A percentile compares a stretch with the other conserved stretches of the same genome.
These are phyloP conservation scores for Cyclanthera cordifolia DNA, from an alignment of 306 rosid genomes.

Conservation along the genomic window DNA sequence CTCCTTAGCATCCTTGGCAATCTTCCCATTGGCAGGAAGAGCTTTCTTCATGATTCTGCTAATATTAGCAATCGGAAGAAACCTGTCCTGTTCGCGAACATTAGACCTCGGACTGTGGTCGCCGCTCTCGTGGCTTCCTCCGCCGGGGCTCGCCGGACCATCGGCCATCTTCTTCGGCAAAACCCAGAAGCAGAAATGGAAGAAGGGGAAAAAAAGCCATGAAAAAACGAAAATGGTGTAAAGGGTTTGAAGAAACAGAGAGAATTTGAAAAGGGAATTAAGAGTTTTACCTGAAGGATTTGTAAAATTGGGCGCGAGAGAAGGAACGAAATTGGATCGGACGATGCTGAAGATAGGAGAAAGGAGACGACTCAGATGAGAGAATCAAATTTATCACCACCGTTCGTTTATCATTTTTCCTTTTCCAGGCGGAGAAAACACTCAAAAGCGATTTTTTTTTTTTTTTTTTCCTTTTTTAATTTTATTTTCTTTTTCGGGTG, in stretches of 20 bases:
- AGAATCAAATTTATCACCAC: slow-evolving; percentile 62
- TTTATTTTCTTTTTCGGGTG: neutral
- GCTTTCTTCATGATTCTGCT: slow-evolving; percentile 98
- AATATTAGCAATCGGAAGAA: slow-evolving; percentile 81
- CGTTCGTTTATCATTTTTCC: slow-evolving; percentile 48
- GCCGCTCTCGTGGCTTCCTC: slow-evolving; percentile 78
- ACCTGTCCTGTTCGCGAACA: slow-evolving; percentile 85
- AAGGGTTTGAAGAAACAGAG: neutral
- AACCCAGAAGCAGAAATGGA: slow-evolving; percentile 14
- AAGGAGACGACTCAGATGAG: slow-evolving; percentile 73
- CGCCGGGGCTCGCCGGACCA: slow-evolving; percentile 78
- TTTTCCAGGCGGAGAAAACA: neutral
- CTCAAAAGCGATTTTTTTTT: neutral
- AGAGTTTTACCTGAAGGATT: slow-evolving; percentile 25
- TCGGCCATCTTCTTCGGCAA: slow-evolving; percentile 48
- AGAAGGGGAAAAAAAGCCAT: neutral
- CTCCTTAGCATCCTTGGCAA: slow-evolving; percentile 92
- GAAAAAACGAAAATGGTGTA: neutral
- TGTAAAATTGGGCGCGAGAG: slow-evolving; percentile 73
- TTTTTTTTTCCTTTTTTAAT: no score
- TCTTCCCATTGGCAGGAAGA: slow-evolving; percentile 84
- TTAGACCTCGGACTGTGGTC: slow-evolving; percentile 86
- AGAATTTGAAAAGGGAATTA: slow-evolving; percentile 4
- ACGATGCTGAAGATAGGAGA: slow-evolving; percentile 92
- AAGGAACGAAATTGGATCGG: slow-evolving; percentile 46